Evolutionary conservation across 495 filamentous ascomycete genomes (phyloP).

Genomic region (Penicillium alfredii): DNA sequence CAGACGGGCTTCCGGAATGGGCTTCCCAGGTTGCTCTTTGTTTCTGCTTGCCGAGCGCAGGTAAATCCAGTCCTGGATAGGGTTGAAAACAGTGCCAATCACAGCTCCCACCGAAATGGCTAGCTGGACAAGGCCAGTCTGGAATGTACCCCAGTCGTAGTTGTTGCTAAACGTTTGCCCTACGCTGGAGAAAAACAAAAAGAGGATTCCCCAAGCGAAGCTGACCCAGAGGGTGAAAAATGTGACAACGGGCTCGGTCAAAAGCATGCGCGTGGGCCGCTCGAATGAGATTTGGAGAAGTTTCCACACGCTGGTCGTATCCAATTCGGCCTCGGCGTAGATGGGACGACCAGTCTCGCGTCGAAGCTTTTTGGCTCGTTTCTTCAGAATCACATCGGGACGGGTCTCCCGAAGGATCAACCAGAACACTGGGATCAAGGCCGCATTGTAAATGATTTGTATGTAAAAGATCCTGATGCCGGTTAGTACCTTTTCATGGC

Average conservation of each 20-base stretch:
- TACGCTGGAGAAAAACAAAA: slow-evolving; percentile 39
- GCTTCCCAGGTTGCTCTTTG: slow-evolving; percentile 20
- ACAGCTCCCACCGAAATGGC: slow-evolving; percentile 39
- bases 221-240: slow-evolving; percentile 49
- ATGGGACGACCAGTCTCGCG: slow-evolving; percentile 48
- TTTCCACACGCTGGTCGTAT: slow-evolving; percentile 16
- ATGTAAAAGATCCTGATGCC: slow-evolving; percentile 44
- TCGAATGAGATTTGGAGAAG: slow-evolving; percentile 32
- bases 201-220: slow-evolving; percentile 49
- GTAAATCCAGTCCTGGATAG: slow-evolving; percentile 35
- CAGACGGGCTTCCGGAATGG: slow-evolving; percentile 38
- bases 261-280: slow-evolving; percentile 44
- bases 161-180: slow-evolving; percentile 34
- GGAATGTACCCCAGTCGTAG: slow-evolving; percentile 30
- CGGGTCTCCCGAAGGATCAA: slow-evolving; percentile 41
- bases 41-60: slow-evolving; percentile 25
- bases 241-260: slow-evolving; percentile 48
- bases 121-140: slow-evolving; percentile 35
- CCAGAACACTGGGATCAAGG: slow-evolving; percentile 37
- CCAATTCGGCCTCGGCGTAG: slow-evolving; percentile 32
- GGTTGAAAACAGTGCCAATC: slow-evolving; percentile 38
- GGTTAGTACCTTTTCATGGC: background rate
- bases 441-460: slow-evolving; percentile 46
- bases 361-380: slow-evolving; percentile 57
- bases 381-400: slow-evolving; percentile 47